These are phyloP conservation scores for Daphne laureola DNA, from an alignment of 441 rosid species.

Conservation along the genomic window DNA sequence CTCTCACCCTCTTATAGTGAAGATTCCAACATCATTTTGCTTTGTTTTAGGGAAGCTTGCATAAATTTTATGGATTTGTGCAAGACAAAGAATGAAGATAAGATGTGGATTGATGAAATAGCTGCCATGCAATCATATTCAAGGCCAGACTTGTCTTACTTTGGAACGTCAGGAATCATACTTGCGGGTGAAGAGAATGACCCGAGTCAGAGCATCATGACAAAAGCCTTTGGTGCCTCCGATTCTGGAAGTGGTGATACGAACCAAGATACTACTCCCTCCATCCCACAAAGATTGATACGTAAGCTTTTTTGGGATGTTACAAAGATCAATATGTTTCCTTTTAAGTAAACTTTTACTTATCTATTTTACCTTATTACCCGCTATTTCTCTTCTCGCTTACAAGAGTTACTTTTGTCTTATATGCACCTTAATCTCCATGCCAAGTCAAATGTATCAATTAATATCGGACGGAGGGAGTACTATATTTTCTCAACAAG, in stretches of 20 bases:
- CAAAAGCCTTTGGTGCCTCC: constrained; percentile 28
- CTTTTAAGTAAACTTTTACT: no score
- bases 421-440: no score
- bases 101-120: constrained; percentile 87
- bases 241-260: constrained; percentile 50
- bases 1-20: not conserved
- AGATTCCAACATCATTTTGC: constrained; percentile 1
- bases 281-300: no score
- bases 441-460: no score
- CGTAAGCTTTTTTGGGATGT: no score
- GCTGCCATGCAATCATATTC: constrained; percentile 86
- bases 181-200: constrained; percentile 72
- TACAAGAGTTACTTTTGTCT: no score
- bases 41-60: constrained; percentile 75
- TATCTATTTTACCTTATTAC: no score
- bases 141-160: constrained; percentile 61
- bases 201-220: constrained; percentile 22
- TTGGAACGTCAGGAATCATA: constrained; percentile 73
- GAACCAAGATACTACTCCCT: constrained; percentile 37
- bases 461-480: no score
- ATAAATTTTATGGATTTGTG: constrained; percentile 74
- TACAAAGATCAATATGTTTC: no score
- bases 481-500: no score
- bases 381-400: no score
- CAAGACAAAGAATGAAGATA: constrained; percentile 91